Evolutionary conservation across 352 stramenopile species (phyloP).

Genomic region (Pythium myriotylum): DNA sequence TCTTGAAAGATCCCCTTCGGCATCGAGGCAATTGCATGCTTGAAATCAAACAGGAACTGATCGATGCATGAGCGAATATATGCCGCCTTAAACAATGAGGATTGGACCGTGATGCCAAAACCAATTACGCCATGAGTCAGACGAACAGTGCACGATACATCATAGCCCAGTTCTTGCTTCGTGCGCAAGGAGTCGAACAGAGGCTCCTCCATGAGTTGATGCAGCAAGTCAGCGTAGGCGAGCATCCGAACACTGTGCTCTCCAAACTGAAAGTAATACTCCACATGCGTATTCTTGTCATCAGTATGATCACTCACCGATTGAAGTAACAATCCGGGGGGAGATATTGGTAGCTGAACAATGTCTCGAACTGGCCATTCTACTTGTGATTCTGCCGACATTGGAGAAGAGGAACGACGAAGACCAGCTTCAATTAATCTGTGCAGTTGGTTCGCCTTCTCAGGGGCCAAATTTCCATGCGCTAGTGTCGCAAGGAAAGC

Average conservation of each 20-base stretch:
- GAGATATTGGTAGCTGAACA: slow-evolving; percentile 47
- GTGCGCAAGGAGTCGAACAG: slow-evolving; percentile 88
- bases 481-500: slow-evolving; percentile 62
- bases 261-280: slow-evolving; percentile 89
- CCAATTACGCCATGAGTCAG: slow-evolving; percentile 83
- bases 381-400: slow-evolving; percentile 23
- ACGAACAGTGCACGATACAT: slow-evolving; percentile 86
- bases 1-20: slow-evolving; percentile 72
- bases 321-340: slow-evolving; percentile 52
- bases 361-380: slow-evolving; percentile 54
- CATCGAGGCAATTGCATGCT: slow-evolving; percentile 73
- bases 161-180: slow-evolving; percentile 89
- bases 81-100: slow-evolving; percentile 66
- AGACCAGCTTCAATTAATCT: slow-evolving; percentile 51
- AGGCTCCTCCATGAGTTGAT: slow-evolving; percentile 90
- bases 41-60: slow-evolving; percentile 79
- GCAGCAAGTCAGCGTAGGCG: slow-evolving; percentile 81
- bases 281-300: slow-evolving; percentile 84
- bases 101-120: slow-evolving; percentile 84
- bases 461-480: slow-evolving; percentile 69
- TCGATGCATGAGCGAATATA: slow-evolving; percentile 74
- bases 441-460: slow-evolving; percentile 36
- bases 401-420: slow-evolving; percentile 30
- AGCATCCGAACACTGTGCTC: slow-evolving; percentile 59
- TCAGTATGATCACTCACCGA: slow-evolving; percentile 68